A percentile compares a stretch with the other conserved stretches of the same genome.
These are phyloP conservation scores for Lipomyces spencermartinsiae DNA, from an alignment of 805 yeast species.

Conservation along the genomic window DNA sequence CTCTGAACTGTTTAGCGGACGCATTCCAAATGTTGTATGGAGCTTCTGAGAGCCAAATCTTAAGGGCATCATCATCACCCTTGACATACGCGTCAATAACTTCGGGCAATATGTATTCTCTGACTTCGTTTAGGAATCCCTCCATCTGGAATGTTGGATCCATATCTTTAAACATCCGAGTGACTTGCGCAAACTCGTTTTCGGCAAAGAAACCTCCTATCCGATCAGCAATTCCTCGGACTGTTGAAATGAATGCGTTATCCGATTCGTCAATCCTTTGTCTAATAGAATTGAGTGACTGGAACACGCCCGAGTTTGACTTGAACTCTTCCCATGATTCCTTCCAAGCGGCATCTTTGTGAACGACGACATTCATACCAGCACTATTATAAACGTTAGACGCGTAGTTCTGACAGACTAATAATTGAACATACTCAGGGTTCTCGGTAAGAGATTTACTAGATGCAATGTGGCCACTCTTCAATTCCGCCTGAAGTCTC, in stretches of 20 bases:
- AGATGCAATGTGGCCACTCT: constrained; percentile 57
- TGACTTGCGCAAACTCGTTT: constrained; percentile 94
- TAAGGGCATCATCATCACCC: constrained; percentile 83
- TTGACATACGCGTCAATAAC: constrained; percentile 92
- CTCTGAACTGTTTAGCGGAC: constrained; percentile 87
- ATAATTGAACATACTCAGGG: constrained; percentile 39
- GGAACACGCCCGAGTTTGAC: constrained; percentile 73
- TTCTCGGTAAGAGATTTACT: constrained; percentile 74
- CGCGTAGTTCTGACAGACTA: not conserved
- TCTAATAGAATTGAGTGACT: constrained; percentile 63
- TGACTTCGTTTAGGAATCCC: constrained; percentile 77
- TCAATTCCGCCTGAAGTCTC: constrained; percentile 52
- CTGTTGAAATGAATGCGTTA: constrained; percentile 80
- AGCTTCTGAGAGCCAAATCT: constrained; percentile 94
- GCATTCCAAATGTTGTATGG: constrained; percentile 95
- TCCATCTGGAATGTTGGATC: constrained; percentile 88
- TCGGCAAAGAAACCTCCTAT: constrained; percentile 91
- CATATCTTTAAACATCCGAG: constrained; percentile 80
- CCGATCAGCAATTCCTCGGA: constrained; percentile 81
- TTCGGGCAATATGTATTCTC: constrained; percentile 94
- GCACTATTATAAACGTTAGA: constrained; percentile 50
- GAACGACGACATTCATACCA: constrained; percentile 80
- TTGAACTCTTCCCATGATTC: constrained; percentile 68
- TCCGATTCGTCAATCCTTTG: constrained; percentile 84
- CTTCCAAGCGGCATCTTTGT: constrained; percentile 73